Percentiles rank a stretch among this genome's conserved stretches.
These are phyloP conservation scores for Plasmodium yoelii DNA, from an alignment of 169 alveolate species.

Conservation along the genomic window DNA sequence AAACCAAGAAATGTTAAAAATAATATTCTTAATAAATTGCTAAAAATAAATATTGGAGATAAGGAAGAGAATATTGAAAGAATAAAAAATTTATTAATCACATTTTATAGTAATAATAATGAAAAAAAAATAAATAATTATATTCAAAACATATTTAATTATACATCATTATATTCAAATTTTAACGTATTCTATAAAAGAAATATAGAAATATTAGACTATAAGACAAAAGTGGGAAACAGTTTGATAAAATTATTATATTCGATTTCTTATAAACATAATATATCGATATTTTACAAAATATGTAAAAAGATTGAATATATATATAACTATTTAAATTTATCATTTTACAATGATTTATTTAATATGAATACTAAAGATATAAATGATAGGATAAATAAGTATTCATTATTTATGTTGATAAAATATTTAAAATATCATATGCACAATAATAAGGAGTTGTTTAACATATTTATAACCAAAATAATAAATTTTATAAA, in stretches of 20 bases:
- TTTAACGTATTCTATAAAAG: conserved; percentile 42
- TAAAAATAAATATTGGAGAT: conserved; percentile 9
- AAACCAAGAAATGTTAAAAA: conserved; percentile 18
- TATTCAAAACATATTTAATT: conserved; percentile 47
- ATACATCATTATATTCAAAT: conserved; percentile 46
- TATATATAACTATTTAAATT: conserved; percentile 44
- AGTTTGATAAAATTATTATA: conserved; percentile 34
- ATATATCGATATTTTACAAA: conserved; percentile 46
- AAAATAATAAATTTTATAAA: conserved; percentile 39
- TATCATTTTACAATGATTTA: conserved; percentile 31
- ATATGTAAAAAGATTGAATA: conserved; percentile 61
- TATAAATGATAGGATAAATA: conserved; percentile 24
- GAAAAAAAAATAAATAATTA: conserved; percentile 64
- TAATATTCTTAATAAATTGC: conserved; percentile 16
- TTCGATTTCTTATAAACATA: conserved; percentile 55
- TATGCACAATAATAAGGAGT: conserved; percentile 20
- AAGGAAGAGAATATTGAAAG: conserved; percentile 55
- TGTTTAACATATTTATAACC: conserved; percentile 25
- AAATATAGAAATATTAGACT: conserved; percentile 22
- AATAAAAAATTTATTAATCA: conserved; percentile 42
- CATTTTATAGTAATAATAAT: conserved; percentile 55
- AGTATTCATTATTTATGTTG: conserved; percentile 34
- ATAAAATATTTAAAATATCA: conserved; percentile 40
- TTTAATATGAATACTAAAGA: conserved; percentile 38
- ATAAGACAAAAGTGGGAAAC: conserved; percentile 28